Percentiles rank a stretch among this genome's conserved stretches.
These are phyloP conservation scores for Aspergillus cavernicola DNA, from an alignment of 495 filamentous ascomycete species.

Conservation along the genomic window DNA sequence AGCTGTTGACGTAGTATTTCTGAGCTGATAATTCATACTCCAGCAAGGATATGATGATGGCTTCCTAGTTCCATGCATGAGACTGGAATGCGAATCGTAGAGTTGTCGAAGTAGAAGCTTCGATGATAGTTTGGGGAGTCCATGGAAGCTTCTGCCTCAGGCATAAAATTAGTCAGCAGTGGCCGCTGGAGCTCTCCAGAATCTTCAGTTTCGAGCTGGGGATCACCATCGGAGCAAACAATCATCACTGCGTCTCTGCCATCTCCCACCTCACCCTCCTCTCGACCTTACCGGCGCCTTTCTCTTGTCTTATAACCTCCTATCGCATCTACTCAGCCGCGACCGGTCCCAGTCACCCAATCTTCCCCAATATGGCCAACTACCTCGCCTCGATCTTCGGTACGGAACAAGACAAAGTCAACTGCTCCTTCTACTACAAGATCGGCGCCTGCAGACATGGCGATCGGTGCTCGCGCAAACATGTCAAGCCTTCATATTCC, in stretches of 20 bases:
- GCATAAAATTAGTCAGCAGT: conserved; percentile 32
- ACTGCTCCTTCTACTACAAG: conserved; percentile 88
- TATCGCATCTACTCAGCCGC: not conserved
- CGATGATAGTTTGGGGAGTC: too few relatives aligned
- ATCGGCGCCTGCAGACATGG: conserved; percentile 98
- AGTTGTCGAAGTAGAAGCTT: too few relatives aligned
- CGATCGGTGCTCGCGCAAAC: conserved; percentile 95
- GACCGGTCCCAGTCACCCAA: not conserved
- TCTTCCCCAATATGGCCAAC: conserved; percentile 73
- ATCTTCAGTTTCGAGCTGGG: conserved; percentile 33
- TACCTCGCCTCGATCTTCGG: conserved; percentile 99
- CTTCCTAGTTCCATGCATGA: too few relatives aligned
- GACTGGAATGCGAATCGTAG: too few relatives aligned
- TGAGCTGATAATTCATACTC: too few relatives aligned
- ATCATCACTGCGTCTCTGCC: not conserved
- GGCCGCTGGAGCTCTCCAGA: conserved; percentile 41
- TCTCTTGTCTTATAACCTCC: not conserved
- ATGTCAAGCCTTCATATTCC: conserved; percentile 97
- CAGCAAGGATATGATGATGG: too few relatives aligned
- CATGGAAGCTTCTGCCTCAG: conserved; percentile 15
- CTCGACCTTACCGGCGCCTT: not conserved
- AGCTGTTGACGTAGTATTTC: too few relatives aligned
- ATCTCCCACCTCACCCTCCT: not conserved
- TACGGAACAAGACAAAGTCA: conserved; percentile 96
- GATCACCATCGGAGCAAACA: conserved; percentile 13